These are phyloP conservation scores for Ophiocordyceps unilateralis DNA, from an alignment of 2,329 filamentous ascomycete genomes.

Conservation along the genomic window DNA sequence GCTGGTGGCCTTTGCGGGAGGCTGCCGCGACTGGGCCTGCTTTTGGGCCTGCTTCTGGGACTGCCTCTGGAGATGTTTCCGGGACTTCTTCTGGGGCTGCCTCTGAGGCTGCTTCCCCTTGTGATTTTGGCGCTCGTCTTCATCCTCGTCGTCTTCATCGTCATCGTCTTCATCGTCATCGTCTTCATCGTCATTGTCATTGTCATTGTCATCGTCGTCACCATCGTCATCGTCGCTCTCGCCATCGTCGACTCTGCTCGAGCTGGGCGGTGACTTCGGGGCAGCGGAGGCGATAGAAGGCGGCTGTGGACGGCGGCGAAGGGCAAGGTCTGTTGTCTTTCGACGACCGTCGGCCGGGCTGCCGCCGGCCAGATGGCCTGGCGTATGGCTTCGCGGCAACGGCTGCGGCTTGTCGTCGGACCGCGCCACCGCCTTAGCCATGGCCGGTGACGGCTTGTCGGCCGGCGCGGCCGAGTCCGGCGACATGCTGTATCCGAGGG, in stretches of 20 bases:
- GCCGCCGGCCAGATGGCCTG: slow-evolving; percentile 42
- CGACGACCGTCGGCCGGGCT: too few species aligned
- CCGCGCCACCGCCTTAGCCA: background rate
- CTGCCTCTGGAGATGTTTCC: too few species aligned
- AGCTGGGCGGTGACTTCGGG: background rate
- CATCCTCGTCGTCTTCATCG: too few species aligned
- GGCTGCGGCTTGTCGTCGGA: slow-evolving; percentile 14
- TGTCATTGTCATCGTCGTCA: slow-evolving; percentile 8
- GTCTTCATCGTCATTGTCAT: slow-evolving; percentile 17
- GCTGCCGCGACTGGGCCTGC: too few species aligned
- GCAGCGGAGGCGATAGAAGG: background rate
- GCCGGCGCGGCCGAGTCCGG: too few species aligned
- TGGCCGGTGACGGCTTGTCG: slow-evolving; percentile 2
- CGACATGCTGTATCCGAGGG: slow-evolving; percentile 15
- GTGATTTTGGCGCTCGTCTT: slow-evolving; percentile 11
- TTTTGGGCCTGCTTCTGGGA: too few species aligned
- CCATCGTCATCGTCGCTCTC: slow-evolving; percentile 7
- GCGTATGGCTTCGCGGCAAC: slow-evolving; percentile 41
- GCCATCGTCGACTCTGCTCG: background rate
- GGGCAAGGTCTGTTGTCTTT: slow-evolving; percentile 33
- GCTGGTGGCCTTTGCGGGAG: too few species aligned
- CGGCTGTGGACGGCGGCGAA: slow-evolving; percentile 18
- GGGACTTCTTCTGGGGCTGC: too few species aligned
- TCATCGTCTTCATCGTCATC: slow-evolving; percentile 25
- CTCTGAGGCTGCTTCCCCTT: too few species aligned